These are phyloP conservation scores for Phaseolus lunatus DNA, from an alignment of 306 rosid species.

Conservation along the genomic window DNA sequence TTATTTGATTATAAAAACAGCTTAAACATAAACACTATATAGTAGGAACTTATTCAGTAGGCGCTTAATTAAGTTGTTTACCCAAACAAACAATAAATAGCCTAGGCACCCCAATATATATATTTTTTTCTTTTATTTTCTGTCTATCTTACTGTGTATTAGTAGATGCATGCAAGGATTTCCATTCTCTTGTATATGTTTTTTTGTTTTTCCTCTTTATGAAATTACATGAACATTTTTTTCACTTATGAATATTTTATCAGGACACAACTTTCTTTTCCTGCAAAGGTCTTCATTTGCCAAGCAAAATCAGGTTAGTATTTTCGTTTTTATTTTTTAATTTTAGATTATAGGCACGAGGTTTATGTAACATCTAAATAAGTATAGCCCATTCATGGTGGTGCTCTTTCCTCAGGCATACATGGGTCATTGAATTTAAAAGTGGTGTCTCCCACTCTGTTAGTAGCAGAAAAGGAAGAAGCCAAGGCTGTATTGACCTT, in stretches of 20 bases:
- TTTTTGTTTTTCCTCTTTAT: background rate
- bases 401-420: constrained; percentile 51
- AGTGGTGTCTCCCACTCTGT: constrained; percentile 64
- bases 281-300: constrained; percentile 61
- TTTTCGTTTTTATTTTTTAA: background rate
- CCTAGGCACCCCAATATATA: background rate
- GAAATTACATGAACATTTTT: constrained; percentile 4
- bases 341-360: constrained; percentile 21
- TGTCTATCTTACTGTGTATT: background rate
- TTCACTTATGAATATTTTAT: constrained; percentile 15
- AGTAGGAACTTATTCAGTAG: background rate
- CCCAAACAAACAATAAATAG: background rate
- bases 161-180: constrained; percentile 7
- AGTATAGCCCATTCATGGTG: constrained; percentile 3
- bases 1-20: background rate
- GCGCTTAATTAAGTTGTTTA: background rate
- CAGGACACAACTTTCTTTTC: constrained; percentile 65
- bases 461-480: constrained; percentile 94
- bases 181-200: background rate
- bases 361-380: constrained; percentile 27
- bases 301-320: constrained; percentile 71
- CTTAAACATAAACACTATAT: background rate
- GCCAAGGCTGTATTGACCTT: constrained; percentile 85
- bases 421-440: constrained; percentile 65
- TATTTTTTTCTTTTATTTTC: background rate